Evolutionary conservation across 805 yeast genomes (phyloP), one percentile per base, ranked within the genome.

Genomic region (Candida orba): DNA sequence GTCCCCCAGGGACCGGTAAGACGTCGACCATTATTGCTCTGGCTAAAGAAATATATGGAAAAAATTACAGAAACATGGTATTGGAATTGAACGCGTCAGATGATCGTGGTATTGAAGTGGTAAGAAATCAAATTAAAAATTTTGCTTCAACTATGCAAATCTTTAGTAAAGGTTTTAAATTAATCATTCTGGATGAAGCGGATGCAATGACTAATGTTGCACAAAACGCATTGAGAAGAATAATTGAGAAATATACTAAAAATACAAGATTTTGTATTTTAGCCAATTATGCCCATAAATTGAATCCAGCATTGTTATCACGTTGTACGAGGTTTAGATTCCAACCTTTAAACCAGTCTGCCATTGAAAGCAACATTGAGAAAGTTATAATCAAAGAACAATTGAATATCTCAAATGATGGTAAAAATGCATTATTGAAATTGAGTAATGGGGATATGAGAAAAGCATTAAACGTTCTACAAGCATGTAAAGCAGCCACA

Each of bases 51-150:
- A 76, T 90, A 8, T 90, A 84, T 59, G 99, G 99, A 3, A 76
- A 79, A 50, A 72, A 75, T 48, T 86, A 85, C 60, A 78, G 74
- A 54, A 85, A 88, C 58, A 89, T 90, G 90, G 97, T 93, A 2
- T 67, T 93, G 43, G 99, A 93, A 60, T 72, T 93, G 62, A 93
- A 93, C 65, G 99, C 99, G 4, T 83, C 95, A 4, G 99, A 93
- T 63, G 99, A 93, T 63, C 78, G 99, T 66, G 99, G 99, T 52
- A 93, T 93, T 52, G 95, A 88, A 54, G 97, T 93, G 37, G 98
- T 93, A n/a, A 76, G 99, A 51, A 93, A 93, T 57, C 96, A 89
- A 65, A 89, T 93, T 69, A 93, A 93, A 71, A 89, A 84, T 54
- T 93, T 93, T 68, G 99, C 99, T 10, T 79, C 91, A 27, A 93